A percentile compares a stretch with the other conserved stretches of the same genome.
Evolutionary conservation across 2,329 filamentous ascomycete genomes (phyloP).

Genomic region (Cryphonectria radicalis): DNA sequence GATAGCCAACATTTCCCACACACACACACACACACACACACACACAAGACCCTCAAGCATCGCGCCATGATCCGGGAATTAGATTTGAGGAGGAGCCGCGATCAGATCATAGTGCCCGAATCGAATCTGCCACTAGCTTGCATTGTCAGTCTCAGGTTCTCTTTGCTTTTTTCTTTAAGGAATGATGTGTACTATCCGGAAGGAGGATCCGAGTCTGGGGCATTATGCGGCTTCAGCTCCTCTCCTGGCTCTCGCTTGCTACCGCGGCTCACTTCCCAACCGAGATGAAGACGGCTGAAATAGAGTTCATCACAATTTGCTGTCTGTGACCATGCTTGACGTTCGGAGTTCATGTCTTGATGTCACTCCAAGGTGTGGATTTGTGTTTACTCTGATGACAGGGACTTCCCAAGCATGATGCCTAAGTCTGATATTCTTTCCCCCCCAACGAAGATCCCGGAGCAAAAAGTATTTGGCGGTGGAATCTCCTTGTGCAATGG

Average conservation of each 20-base stretch:
- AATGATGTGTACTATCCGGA: neutral
- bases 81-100: neutral
- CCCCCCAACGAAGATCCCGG: neutral
- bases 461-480: neutral
- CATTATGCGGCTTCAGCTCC: neutral
- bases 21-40: too few relatives aligned
- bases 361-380: neutral
- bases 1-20: neutral
- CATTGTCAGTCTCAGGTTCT: neutral
- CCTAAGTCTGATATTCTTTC: neutral
- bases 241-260: neutral
- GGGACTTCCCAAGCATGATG: neutral
- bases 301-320: neutral
- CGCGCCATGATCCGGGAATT: neutral
- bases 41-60: neutral
- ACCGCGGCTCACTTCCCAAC: neutral
- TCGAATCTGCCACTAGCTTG: neutral
- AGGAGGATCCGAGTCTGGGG: neutral
- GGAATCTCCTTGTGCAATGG: neutral
- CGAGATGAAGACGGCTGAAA: constrained; percentile 5
- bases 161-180: neutral
- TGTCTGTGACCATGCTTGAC: neutral
- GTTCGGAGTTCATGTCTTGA: neutral
- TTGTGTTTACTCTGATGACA: neutral
- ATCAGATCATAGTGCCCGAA: neutral